Evolutionary conservation across 208 protist species (phyloP), one percentile per base, ranked within the genome.

Genomic region (Leishmania guyanensis): DNA sequence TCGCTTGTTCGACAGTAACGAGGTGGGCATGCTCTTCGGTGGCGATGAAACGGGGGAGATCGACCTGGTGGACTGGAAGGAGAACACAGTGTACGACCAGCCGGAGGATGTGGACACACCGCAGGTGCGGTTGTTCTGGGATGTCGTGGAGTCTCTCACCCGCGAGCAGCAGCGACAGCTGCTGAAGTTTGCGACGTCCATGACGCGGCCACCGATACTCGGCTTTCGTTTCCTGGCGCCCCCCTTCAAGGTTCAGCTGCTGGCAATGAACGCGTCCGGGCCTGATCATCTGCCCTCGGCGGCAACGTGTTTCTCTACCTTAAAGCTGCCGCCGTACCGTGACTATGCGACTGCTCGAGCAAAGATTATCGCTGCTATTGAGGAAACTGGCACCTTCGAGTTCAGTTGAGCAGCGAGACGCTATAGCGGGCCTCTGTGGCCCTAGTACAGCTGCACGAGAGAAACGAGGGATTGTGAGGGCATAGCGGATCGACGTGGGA

Each of bases 151-250:
- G 79, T 89, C 84, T 60, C 85, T 98, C 70, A 90, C 83, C 5
- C 69, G 78, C 8, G 82, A 90, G 88, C 91, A 98, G 89, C 92
- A 92, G 74, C 88, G 89, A 43, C 81, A 90, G 78, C 78, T 98
- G 50, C 90, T 99, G 20, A 92, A 97, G 82, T 99, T 99, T 86
- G 84, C 80, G 43, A 98, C 96, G 6, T 95, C 91, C 17, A 92
- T 92, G 88, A 87, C 91, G 50, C 90, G 93, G 14, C 90, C 97
- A 0, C 98, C 98, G 50, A 87, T 99, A 33, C 90, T 99, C 6
- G 98, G 98, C 60, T 99, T 99, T 82, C 83, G 88, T 60, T 96
- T 96, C 78, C 87, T 99, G 17, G 88, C 94, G 20, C 98, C 97
- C 22, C 91, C 90, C 4, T 98, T 99, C 77, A 95, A 94, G 80